Evolutionary conservation across 768 basidiomycete genomes (phyloP), one percentile per base, ranked within the genome.

Genomic region (Collybia sp.): DNA sequence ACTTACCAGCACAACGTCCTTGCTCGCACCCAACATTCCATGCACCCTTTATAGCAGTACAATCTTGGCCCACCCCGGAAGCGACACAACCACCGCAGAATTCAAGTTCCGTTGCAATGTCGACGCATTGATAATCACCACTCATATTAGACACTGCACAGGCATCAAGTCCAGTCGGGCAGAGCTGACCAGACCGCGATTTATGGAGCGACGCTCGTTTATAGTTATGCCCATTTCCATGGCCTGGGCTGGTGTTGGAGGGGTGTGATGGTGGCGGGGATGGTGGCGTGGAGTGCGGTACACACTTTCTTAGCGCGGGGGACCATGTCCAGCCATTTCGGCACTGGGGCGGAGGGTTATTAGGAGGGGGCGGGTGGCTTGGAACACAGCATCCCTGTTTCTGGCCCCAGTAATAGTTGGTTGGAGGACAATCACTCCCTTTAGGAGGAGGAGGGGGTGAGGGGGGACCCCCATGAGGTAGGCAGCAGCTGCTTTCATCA

Each of bases 61-160:
- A 92, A 61, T 92, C 84, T 60, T 79, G 67, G 18, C 88, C 88
- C 36, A 66, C 57, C 15, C 79, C 80, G n/a, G 75, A 62, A 13
- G 77, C 72, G 2, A 77, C 63, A 58, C 88, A 91, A 20, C 89
- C 88, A 51, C 88, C 88, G 63, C 88, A 91, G 12, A 82, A 81
- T 48, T 79, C 71, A 39, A 90, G 73, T 48, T 89, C 85, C 37
- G 66, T 66, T 13, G 63, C 53, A 25, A 74, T 74, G 63, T 91
- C 84, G 43, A 90, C 55, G 57, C 82, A 85, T 56, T 85, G 82
- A 53, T 70, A 80, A 45, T 79, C 76, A 30, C 62, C 70, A 36
- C 57, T 61, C 31, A 68, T 52, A 18, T 67, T 72, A 16, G 63
- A 44, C 49, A 83, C 68, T 13, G 80, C 79, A 65, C 82, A 85